Percentiles rank a stretch among this genome's conserved stretches.
These are phyloP conservation scores for Candida caryicola DNA, from an alignment of 805 yeast genomes.

Conservation along the genomic window DNA sequence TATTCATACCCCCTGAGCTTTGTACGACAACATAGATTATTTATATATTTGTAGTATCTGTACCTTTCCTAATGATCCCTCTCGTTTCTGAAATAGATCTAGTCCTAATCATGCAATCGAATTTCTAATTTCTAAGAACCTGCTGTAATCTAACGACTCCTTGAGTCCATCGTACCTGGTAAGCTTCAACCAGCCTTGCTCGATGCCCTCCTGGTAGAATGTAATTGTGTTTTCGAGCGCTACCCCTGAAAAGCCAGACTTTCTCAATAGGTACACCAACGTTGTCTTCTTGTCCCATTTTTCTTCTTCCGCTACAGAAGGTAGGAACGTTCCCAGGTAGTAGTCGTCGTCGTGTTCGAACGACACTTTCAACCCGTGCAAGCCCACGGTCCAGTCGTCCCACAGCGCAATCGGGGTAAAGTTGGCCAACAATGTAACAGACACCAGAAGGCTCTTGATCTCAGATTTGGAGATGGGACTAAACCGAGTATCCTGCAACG, in stretches of 20 bases:
- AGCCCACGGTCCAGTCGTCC: constrained; percentile 77
- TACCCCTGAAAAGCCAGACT: constrained; percentile 54
- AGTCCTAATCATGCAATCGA: too few relatives aligned
- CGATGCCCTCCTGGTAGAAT: constrained; percentile 28
- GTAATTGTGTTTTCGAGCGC: constrained; percentile 2
- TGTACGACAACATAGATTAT: not conserved
- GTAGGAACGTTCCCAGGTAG: constrained; percentile 79
- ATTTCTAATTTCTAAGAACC: constrained; percentile 15
- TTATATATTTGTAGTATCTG: too few relatives aligned
- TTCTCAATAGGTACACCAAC: constrained; percentile 61
- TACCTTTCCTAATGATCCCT: not conserved
- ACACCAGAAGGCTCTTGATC: constrained; percentile 47
- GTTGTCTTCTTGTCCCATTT: constrained; percentile 77
- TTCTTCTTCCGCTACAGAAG: constrained; percentile 87
- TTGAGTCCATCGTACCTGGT: constrained; percentile 39
- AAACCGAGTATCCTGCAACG: constrained; percentile 78
- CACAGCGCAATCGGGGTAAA: constrained; percentile 53
- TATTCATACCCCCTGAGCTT: not conserved
- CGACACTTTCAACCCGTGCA: constrained; percentile 70
- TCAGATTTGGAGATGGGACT: constrained; percentile 58
- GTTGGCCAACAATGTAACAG: constrained; percentile 63
- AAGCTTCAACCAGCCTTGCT: constrained; percentile 33
- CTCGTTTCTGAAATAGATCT: too few relatives aligned
- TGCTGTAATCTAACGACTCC: constrained; percentile 21
- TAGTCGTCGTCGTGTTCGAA: constrained; percentile 40